Evolutionary conservation across 805 yeast genomes (phyloP).

Genomic region (Kurtzmaniella cleridarum): DNA sequence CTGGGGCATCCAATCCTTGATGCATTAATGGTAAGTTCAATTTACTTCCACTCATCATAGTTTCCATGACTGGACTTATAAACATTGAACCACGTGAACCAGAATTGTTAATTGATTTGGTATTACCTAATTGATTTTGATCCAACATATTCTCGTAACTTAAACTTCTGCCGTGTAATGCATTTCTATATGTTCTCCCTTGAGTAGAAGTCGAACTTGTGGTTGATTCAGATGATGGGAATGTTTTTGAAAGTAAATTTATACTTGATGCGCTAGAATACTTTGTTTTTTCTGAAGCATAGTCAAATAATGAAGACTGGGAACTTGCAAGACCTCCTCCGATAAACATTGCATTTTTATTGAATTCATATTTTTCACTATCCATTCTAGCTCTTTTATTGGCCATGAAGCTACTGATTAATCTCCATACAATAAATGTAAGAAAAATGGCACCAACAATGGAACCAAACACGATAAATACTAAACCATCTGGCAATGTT

Average conservation of each 20-base stretch:
- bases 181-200: conserved; percentile 27
- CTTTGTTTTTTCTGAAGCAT: conserved; percentile 1
- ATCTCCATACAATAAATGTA: conserved; percentile 13
- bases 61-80: conserved; percentile 46
- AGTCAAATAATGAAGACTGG: conserved; percentile 2
- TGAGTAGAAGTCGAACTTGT: conserved; percentile 6
- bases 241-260: conserved; percentile 1
- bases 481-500: conserved; percentile 28
- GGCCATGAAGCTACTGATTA: conserved; percentile 18
- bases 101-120: conserved; percentile 1
- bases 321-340: not conserved
- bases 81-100: conserved; percentile 41
- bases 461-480: conserved; percentile 40
- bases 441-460: conserved; percentile 19
- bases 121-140: too few species aligned
- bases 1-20: conserved; percentile 1
- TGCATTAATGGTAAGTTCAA: conserved; percentile 13
- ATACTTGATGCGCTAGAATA: conserved; percentile 1
- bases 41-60: conserved; percentile 16
- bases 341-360: conserved; percentile 2
- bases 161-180: conserved; percentile 7
- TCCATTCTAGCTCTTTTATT: conserved; percentile 7
- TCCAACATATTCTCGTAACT: not conserved
- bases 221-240: not conserved
- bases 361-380: conserved; percentile 3